phyloP scores from a whole-genome alignment of 306 rosid species.

The Fragaria ananassa region DNA sequence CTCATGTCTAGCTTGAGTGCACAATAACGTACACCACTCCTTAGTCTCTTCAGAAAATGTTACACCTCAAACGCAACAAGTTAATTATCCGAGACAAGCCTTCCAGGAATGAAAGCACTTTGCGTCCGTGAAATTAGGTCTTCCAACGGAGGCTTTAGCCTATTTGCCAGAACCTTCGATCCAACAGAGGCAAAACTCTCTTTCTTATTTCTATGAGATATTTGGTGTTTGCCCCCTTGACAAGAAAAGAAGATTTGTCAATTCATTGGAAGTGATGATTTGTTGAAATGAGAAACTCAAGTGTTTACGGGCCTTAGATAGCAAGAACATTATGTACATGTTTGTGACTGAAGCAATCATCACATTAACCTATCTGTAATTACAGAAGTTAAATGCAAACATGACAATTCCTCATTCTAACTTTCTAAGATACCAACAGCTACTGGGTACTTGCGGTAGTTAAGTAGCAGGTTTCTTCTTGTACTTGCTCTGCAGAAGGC shows the following conservation, averaged over 20 bases:
- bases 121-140: too few species aligned
- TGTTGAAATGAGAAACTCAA: background rate
- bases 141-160: too few species aligned
- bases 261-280: background rate
- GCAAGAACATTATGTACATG: background rate
- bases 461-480: conserved; percentile 38
- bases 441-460: background rate
- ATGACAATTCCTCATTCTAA: background rate
- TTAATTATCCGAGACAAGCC: too few species aligned
- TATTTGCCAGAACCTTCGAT: too few species aligned
- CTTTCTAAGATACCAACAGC: background rate
- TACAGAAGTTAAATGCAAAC: background rate
- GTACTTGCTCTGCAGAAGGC: conserved; percentile 55
- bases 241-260: background rate
- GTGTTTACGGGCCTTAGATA: background rate
- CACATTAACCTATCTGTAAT: background rate
- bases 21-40: too few species aligned
- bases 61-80: too few species aligned
- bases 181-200: too few species aligned
- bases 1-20: too few species aligned
- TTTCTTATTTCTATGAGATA: too few species aligned
- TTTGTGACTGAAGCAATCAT: background rate
- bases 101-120: too few species aligned
- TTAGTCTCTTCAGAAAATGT: too few species aligned
- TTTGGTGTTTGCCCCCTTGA: too few species aligned